Base-by-base conservation (phyloP, 2,329 filamentous ascomycete genomes). In the Pseudogymnoascus sp. region DNA sequence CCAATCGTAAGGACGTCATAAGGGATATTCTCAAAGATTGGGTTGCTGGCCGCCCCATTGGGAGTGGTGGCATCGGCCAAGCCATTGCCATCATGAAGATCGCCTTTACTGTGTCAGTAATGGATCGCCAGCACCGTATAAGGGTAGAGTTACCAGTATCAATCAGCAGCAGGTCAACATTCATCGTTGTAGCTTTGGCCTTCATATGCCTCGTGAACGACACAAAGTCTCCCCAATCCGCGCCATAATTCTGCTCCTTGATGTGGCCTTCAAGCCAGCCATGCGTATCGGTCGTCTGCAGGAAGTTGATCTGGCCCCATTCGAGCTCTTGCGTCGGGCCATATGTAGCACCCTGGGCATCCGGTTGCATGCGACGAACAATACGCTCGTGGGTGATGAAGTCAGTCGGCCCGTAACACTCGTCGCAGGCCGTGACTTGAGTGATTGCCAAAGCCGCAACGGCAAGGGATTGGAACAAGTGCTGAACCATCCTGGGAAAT, bases 171-270 rank as follows among this genome's bases (percentile, higher is more conserved):
- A 99, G 79, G 73, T 99, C 94, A 28, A 84, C 84, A 50, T 91
- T 92, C 62, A 87, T 81, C 1, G 85, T 83, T 71, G 97, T 90
- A 63, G 92, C 91, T 71, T 84, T 87, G 68, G 85, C 82, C 63
- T 85, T 88, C 80, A 99, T 85, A 72, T 93, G 91, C 37, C 88
- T 80, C 35, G 92, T 85, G 73, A 99, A 97, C 5, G 93, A 97
- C 70, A 97, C 83, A 75, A 97, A 99, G 77, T 99, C 94, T 64
- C 94, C 94, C 92, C 94, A 97, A 75, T 99, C 94, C 56, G 91
- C 93, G 5, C 91, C 92, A 76, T 95, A 99, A 65, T 94, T 93
- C 2, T 91, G 82, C 77, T 99, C 94, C 78, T 92, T 88, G 4
- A 97, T 77, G 79, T 99, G 94, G 1, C 94, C 94, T 8, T 86